Evolutionary conservation across 106 monocot genomes (phyloP).

Genomic region (Acanthochlamys bracteata): DNA sequence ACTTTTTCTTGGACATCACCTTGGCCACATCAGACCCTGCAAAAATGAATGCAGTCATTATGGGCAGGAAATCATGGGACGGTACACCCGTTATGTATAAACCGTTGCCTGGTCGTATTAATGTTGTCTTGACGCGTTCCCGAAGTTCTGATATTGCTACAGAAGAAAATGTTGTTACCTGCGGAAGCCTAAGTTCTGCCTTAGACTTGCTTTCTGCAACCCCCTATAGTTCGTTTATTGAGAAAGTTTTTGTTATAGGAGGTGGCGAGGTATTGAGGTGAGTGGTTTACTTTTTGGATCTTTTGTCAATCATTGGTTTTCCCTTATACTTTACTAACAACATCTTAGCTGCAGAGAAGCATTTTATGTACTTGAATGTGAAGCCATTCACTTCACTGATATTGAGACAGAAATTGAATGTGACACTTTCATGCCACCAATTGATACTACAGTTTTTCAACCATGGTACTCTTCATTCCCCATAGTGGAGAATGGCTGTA

Average conservation of each 20-base stretch:
- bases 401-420: conserved; percentile 72
- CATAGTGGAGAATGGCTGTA: conserved; percentile 48
- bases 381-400: conserved; percentile 87
- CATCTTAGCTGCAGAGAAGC: conserved; percentile 47
- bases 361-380: conserved; percentile 71
- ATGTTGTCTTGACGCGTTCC: conserved; percentile 90
- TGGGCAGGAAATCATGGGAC: conserved; percentile 98
- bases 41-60: conserved; percentile 94
- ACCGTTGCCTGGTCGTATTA: conserved; percentile 76
- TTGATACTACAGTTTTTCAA: conserved; percentile 59
- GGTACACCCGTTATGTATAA: conserved; percentile 55
- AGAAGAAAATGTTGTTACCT: conserved; percentile 71
- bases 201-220: conserved; percentile 62
- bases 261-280: conserved; percentile 89
- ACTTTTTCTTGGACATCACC: conserved; percentile 82
- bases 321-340: neutral
- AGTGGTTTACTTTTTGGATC: conserved; percentile 2
- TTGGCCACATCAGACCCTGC: conserved; percentile 52
- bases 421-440: conserved; percentile 80
- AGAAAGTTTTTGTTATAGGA: conserved; percentile 91
- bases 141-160: conserved; percentile 74
- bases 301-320: neutral
- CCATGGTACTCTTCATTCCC: conserved; percentile 92
- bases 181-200: conserved; percentile 71
- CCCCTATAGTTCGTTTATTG: conserved; percentile 79